Evolutionary conservation across 148 eudicot species (phyloP).

Genomic region (Amaranthus hypochondriacus): DNA sequence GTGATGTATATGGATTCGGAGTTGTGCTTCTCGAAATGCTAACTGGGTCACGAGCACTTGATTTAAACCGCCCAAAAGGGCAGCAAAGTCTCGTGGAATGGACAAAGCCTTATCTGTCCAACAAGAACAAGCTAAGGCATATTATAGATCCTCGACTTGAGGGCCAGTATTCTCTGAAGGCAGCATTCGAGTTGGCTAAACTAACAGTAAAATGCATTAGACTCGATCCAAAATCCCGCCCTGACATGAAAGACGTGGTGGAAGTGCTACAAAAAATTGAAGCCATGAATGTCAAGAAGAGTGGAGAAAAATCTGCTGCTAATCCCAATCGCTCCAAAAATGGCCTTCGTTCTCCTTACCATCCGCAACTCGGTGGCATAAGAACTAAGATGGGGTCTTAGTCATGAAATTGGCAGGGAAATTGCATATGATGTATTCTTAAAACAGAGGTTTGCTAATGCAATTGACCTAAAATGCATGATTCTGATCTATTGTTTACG

Average conservation of each 20-base stretch:
- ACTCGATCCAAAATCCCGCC: conserved; percentile 41
- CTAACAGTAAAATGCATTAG: conserved; percentile 44
- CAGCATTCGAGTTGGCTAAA: conserved; percentile 40
- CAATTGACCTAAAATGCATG: background rate
- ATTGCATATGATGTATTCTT: background rate
- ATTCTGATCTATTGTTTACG: background rate
- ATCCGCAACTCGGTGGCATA: background rate
- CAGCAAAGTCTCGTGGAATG: conserved; percentile 51
- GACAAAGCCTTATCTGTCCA: conserved; percentile 38
- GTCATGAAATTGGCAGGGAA: background rate
- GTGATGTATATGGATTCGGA: conserved; percentile 81
- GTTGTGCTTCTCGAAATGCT: conserved; percentile 75
- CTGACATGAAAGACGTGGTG: conserved; percentile 53
- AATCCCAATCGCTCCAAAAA: too few species aligned
- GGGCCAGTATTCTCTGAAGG: conserved; percentile 61
- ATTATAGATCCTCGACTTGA: conserved; percentile 55
- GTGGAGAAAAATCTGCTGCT: too few species aligned
- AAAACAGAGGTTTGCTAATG: conserved; percentile 2
- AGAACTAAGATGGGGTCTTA: background rate
- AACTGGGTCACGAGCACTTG: conserved; percentile 61
- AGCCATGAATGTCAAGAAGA: conserved; percentile 19
- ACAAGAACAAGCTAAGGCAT: conserved; percentile 41
- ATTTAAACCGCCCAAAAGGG: conserved; percentile 43
- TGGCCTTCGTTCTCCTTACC: conserved; percentile 14
- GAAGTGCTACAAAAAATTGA: conserved; percentile 25